Percentiles rank a stretch among this genome's conserved stretches.
Conservation (phyloP, 2,329 filamentous ascomycete genomes). For the Ophiognomonia clavigignenti-juglandacearum region DNA sequence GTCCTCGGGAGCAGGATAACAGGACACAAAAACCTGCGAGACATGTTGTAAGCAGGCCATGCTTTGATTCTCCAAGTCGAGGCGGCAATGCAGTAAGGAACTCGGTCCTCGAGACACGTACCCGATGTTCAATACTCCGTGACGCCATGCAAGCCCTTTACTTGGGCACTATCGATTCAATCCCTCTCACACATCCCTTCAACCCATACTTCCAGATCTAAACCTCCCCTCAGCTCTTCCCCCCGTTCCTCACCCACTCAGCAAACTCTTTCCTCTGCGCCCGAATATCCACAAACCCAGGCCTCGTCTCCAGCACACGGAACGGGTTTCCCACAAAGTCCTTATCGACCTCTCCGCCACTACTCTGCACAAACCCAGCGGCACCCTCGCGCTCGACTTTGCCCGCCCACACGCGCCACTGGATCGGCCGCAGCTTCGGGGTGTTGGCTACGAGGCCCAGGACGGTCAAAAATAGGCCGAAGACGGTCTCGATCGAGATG, state of each 20-base stretch:
- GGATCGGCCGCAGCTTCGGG: constrained; percentile 76
- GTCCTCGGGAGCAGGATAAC: too few relatives aligned
- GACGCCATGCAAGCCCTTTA: too few relatives aligned
- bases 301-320: constrained; percentile 69
- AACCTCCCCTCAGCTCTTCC: constrained; percentile 13
- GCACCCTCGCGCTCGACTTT: constrained; percentile 75
- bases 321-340: constrained; percentile 76
- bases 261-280: constrained; percentile 75
- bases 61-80: too few relatives aligned
- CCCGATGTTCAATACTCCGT: too few relatives aligned
- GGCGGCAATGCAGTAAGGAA: too few relatives aligned
- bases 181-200: not conserved
- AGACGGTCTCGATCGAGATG: constrained; percentile 80
- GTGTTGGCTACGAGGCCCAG: constrained; percentile 76
- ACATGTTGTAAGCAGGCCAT: too few relatives aligned
- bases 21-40: too few relatives aligned
- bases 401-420: constrained; percentile 76
- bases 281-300: constrained; percentile 84
- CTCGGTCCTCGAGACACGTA: too few relatives aligned
- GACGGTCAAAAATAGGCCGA: constrained; percentile 75
- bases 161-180: too few relatives aligned
- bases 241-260: constrained; percentile 58
- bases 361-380: constrained; percentile 49
- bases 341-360: constrained; percentile 65
- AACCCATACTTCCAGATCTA: not conserved